Evolutionary conservation across 1,284 basidiomycete species (phyloP), one percentile per base, ranked within the genome.

Genomic region (Ustilago curta): DNA sequence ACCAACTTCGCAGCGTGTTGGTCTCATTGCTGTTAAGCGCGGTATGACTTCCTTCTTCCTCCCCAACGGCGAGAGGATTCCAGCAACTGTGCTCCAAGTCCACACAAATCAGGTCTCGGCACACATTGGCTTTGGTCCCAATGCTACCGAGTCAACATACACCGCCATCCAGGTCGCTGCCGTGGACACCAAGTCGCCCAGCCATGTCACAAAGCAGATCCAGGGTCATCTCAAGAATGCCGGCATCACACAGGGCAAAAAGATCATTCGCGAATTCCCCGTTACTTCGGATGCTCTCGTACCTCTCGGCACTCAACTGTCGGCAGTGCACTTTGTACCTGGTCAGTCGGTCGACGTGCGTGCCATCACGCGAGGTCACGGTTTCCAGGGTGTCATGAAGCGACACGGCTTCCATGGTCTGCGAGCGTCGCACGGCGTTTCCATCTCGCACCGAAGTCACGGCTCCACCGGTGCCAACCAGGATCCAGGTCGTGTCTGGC

Each of bases 371-470:
- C 97, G 85, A 79, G 97, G 97, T 23, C 98, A 98, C 86, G 97
- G 97, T 19, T 98, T 96, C 86, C 92, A 94, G 78, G 97, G 97
- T 84, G 91, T 89, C 48, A 99, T 99, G 97, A 99, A 99, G 86
- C 89, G 94, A 50, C 95, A 94, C 90, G 91, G 92, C 49, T 99
- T 97, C 87, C 90, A 91, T 81, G 97, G 97, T 87, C 87, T 95
- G 37, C 90, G 91, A 60, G 95, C 94, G 2, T 93, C 93, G 86
- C 97, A 99, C 86, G 97, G 97, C 92, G 93, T 94, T 52, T 98
- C 97, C 64, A 86, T 95, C 78, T 94, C 94, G 29, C 97, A 99
- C 88, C 91, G 97, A 84, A 92, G 92, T 27, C 90, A 91, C 47
- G 97, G 97, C 83, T 93, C 95, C 27, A 97, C 93, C 14, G 97